These are phyloP conservation scores for Vitis hybrid DNA, from an alignment of 177 flowering plant species.

Conservation along the genomic window DNA sequence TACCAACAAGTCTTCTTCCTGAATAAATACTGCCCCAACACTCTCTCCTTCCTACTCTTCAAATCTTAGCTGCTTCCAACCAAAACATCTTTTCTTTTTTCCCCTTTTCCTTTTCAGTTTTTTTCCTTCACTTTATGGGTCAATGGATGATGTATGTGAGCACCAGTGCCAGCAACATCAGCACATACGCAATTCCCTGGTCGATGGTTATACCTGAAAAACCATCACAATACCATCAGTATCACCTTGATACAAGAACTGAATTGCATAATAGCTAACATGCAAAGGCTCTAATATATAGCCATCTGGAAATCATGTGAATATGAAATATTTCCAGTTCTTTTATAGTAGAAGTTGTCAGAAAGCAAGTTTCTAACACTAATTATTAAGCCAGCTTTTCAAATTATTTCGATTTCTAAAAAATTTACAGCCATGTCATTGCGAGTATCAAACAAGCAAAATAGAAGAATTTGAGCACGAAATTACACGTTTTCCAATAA, in stretches of 20 bases:
- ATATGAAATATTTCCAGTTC: background rate
- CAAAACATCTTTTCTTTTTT: background rate
- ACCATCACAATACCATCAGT: background rate
- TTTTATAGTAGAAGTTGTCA: background rate
- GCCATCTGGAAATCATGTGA: background rate
- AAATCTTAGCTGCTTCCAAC: background rate
- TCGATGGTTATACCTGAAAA: constrained; percentile 35
- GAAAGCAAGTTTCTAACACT: background rate
- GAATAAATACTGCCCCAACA: background rate
- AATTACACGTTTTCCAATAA: too few species aligned
- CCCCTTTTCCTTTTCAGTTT: background rate
- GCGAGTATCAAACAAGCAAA: too few species aligned
- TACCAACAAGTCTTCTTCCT: background rate
- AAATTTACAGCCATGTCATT: too few species aligned
- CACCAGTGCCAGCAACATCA: constrained; percentile 38
- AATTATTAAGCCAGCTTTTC: too few species aligned
- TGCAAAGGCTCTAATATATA: background rate
- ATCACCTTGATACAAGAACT: background rate
- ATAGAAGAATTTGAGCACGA: too few species aligned
- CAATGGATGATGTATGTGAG: constrained; percentile 40
- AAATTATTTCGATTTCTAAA: too few species aligned
- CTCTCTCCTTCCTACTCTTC: background rate
- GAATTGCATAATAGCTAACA: background rate
- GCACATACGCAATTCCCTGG: constrained; percentile 39
- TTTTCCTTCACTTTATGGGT: too few species aligned